Evolutionary conservation across 345 rosid genomes (phyloP).

Genomic region (Salix udensis): DNA sequence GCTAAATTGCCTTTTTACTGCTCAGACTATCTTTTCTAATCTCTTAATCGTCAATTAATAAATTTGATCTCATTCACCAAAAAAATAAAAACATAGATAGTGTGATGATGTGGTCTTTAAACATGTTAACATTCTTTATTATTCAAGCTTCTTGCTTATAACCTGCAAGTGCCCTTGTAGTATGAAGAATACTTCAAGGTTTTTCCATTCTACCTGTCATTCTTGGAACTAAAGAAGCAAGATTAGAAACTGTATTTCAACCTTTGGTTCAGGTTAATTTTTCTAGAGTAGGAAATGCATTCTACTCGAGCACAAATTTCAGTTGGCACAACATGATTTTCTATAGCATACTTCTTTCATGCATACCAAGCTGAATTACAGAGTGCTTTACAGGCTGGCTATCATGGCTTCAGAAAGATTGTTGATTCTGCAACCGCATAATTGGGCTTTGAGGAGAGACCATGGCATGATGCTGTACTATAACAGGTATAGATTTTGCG

Average conservation of each 20-base stretch:
- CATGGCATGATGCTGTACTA: constrained; percentile 90
- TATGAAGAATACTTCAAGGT: background rate
- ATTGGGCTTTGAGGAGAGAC: constrained; percentile 82
- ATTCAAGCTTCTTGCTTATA: background rate
- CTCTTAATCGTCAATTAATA: background rate
- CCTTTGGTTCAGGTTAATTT: background rate
- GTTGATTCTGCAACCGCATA: constrained; percentile 80
- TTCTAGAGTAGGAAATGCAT: background rate
- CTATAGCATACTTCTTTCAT: background rate
- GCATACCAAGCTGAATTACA: background rate
- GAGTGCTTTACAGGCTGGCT: constrained; percentile 52
- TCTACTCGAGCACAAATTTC: background rate
- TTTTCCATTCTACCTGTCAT: background rate
- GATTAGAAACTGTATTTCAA: background rate
- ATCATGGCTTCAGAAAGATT: constrained; percentile 83
- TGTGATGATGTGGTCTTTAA: background rate
- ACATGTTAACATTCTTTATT: background rate
- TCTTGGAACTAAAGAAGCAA: background rate
- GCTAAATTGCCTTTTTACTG: background rate
- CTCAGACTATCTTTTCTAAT: background rate
- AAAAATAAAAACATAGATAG: background rate
- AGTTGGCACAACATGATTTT: background rate
- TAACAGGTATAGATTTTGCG: constrained; percentile 38
- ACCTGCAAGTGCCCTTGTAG: background rate
- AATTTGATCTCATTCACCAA: background rate